Evolutionary conservation across 2,329 filamentous ascomycete species (phyloP), one percentile per base, ranked within the genome.

Genomic region (Rhinocladiella similis): DNA sequence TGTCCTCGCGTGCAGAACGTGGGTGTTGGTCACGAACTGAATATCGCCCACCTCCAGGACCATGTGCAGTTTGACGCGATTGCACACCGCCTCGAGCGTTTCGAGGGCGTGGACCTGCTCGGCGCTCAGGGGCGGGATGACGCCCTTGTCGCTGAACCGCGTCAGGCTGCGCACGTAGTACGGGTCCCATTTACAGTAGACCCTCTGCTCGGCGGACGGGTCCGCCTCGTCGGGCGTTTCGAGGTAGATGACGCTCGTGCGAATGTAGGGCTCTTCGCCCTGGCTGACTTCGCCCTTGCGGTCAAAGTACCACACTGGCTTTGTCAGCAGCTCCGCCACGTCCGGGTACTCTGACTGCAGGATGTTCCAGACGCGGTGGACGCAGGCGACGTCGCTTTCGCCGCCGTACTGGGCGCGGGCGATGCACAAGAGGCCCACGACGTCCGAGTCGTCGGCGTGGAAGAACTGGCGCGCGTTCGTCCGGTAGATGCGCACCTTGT

Each of bases 241-340:
- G 3, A 91, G 76, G 70, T 91, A 95, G 65, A 94, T 83, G 16
- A 96, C 83, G 12, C 83, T 80, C 29, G 87, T 84, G 42, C 81
- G 79, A 65, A 90, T 89, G 74, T 85, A 95, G 55, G 86, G 85
- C 53, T 92, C 83, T 72, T 95, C 81, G 12, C 89, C 90, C 13
- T 79, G 75, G 19, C 85, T 89, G 1, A 83, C 84, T 77, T 96
- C 91, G 10, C 91, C 91, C 77, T 96, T 96, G 53, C 91, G 87
- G 73, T 96, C 91, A 71, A 95, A 93, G 76, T 95, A 94, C 91
- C 91, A 96, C 62, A 91, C 84, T 0, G 91, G 90, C 69, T 86
- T 75, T 1, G 88, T 87, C 51, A 96, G 77, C 5, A 86, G 80
- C 70, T 89, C 84, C 0, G 90, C 87, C 1, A 95, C 87, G 66